Evolutionary conservation across 805 yeast species (phyloP).

Genomic region (Metschnikowia matae): DNA sequence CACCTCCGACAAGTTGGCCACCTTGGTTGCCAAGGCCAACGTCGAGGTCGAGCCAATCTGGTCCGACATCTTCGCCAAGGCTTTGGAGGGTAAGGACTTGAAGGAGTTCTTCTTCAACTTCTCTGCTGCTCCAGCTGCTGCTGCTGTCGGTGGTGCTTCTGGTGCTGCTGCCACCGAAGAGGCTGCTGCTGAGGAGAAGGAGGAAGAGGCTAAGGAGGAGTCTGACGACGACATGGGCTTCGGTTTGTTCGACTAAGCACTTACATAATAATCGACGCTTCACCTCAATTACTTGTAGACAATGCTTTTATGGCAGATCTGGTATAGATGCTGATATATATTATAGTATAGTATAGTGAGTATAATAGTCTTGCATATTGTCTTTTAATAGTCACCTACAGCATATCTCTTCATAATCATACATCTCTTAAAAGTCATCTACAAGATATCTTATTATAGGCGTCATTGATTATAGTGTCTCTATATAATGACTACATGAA

Average conservation of each 20-base stretch:
- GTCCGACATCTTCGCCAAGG: slow-evolving; percentile 47
- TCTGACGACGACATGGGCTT: slow-evolving; percentile 80
- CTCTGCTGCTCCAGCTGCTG: slow-evolving; percentile 44
- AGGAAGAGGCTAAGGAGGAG: slow-evolving; percentile 34
- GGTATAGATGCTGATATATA: neutral
- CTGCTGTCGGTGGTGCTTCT: slow-evolving; percentile 34
- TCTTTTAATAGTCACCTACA: too few relatives aligned
- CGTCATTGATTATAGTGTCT: neutral
- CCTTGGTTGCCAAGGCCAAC: slow-evolving; percentile 40
- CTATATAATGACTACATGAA: neutral
- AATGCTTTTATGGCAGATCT: neutral
- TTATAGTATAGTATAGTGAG: neutral
- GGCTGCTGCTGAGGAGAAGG: slow-evolving; percentile 31
- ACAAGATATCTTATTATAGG: neutral
- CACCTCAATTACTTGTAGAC: neutral
- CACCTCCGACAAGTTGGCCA: slow-evolving; percentile 41
- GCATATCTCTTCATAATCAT: too few relatives aligned
- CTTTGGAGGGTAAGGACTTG: slow-evolving; percentile 45
- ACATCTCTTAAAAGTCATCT: too few relatives aligned
- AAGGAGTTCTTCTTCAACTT: slow-evolving; percentile 48
- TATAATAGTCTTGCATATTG: too few relatives aligned
- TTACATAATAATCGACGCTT: slow-evolving; percentile 4
- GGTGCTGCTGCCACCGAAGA: slow-evolving; percentile 33
- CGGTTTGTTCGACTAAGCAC: slow-evolving; percentile 93
- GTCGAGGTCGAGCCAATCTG: slow-evolving; percentile 44